phyloP scores from a whole-genome alignment of 495 filamentous ascomycete genomes.

The Pseudotulostoma volvatum region DNA sequence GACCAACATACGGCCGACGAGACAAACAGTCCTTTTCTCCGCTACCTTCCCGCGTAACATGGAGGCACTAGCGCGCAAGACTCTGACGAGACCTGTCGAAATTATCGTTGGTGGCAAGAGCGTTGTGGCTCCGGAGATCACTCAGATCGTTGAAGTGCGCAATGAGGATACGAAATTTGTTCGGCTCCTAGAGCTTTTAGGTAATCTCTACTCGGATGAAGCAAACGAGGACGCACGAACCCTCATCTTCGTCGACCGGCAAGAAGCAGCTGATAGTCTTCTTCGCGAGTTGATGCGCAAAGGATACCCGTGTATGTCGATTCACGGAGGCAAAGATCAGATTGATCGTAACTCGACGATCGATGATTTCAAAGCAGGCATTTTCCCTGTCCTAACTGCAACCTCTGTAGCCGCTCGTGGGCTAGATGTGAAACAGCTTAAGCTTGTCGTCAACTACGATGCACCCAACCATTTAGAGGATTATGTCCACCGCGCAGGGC shows the following conservation, averaged over 20 bases:
- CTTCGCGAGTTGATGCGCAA: constrained; percentile 69
- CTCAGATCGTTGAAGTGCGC: constrained; percentile 80
- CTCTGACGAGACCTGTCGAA: constrained; percentile 70
- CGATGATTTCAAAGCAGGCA: constrained; percentile 83
- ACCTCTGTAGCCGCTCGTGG: constrained; percentile 94
- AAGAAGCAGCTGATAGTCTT: constrained; percentile 82
- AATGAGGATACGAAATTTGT: constrained; percentile 72
- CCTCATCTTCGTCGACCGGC: constrained; percentile 86
- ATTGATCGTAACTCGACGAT: constrained; percentile 91
- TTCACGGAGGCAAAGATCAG: constrained; percentile 93
- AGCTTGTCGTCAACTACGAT: constrained; percentile 94
- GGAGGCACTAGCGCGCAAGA: constrained; percentile 79
- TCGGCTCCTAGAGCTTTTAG: constrained; percentile 69
- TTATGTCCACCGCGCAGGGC: constrained; percentile 90
- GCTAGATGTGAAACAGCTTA: constrained; percentile 90
- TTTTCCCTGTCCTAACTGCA: constrained; percentile 77
- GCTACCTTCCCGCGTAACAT: constrained; percentile 93
- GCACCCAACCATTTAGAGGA: constrained; percentile 94
- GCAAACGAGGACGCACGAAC: constrained; percentile 71
- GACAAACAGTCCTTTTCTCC: constrained; percentile 89
- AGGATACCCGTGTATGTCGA: constrained; percentile 88
- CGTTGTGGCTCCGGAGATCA: constrained; percentile 88
- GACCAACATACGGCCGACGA: constrained; percentile 72
- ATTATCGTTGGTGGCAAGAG: constrained; percentile 84
- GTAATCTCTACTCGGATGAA: constrained; percentile 65